A percentile compares a stretch with the other conserved stretches of the same genome.
Conservation (phyloP, 257 asterid genomes). For the Penstemon barbatus region DNA sequence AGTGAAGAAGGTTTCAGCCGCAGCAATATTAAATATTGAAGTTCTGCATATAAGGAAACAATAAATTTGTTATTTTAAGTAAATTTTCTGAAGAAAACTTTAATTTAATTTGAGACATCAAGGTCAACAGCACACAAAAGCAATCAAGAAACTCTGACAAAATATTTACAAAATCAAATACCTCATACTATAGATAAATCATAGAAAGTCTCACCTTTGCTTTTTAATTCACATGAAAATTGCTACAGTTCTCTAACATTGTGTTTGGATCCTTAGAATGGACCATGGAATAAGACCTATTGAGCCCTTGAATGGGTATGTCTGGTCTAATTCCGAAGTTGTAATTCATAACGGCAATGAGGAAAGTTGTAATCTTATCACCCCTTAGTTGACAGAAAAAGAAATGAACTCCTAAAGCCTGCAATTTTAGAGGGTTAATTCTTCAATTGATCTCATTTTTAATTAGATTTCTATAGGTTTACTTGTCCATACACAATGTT, state of each 20-base stretch:
- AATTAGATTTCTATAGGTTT: too few species aligned
- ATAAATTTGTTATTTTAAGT: neutral
- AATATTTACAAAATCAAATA: neutral
- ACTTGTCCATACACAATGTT: too few species aligned
- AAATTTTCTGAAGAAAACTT: neutral
- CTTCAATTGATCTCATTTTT: neutral
- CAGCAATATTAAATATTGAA: neutral
- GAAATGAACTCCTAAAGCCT: neutral
- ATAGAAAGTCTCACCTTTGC: conserved; percentile 1
- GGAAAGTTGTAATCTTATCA: neutral
- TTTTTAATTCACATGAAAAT: neutral
- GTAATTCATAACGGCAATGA: neutral
- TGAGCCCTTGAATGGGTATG: neutral
- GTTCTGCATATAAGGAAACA: neutral
- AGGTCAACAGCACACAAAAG: neutral
- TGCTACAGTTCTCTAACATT: neutral
- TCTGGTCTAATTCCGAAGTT: neutral
- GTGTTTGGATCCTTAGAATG: neutral
- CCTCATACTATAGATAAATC: neutral
- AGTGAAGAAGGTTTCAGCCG: neutral
- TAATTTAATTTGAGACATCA: conserved; percentile 1
- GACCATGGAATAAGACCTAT: neutral
- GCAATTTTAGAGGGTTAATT: neutral
- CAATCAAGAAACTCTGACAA: neutral
- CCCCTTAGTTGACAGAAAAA: neutral